Evolutionary conservation across 2,329 filamentous ascomycete species (phyloP), one percentile per base, ranked within the genome.

Genomic region (Paraconiothyrium sp.): DNA sequence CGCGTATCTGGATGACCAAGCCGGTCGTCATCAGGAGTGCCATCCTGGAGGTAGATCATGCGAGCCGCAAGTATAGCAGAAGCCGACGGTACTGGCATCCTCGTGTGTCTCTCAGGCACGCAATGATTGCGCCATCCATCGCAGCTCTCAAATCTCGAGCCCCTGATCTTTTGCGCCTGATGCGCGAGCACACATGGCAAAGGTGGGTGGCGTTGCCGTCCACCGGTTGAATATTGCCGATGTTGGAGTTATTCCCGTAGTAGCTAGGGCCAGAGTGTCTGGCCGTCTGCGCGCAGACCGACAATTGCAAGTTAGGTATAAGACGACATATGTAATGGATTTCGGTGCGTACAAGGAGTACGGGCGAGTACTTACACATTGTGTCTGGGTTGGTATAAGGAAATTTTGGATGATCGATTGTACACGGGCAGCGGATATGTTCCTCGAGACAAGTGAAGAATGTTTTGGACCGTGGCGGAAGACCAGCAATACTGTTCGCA

Each of bases 41-140:
- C 9, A 56, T 56, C 54, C 43, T 37, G 10, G 43, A 13, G 2
- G 41, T 30, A 35, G 54, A 56, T 56, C 51, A n/a, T 35, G 35
- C 39, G 16, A 46, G 20, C 43, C 10, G 20, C 39, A 39, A 39
- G 11, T 5, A 41, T 41, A 14, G 39, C 16, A 41, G n/a, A 16
- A 7, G 6, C 27, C 27, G 6, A 30, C 20, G 20, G 20, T 20
- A 20, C 20, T 20, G 20, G 20, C 20, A 20, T 20, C 20, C 20
- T 20, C 20, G 20, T 20, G 20, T 20, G 20, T 20, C 16, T 41
- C 39, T n/a, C 39, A 41, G n/a, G n/a, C 27, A 30, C 27, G 14
- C 39, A 41, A 4, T 7, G 39, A 41, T 41, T 41, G 37, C 37
- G 3, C 16, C 16, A 41, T 16, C 13, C 6, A 41, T 41, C 14